A percentile compares a stretch with the other conserved stretches of the same genome.
These are phyloP conservation scores for Cyberlindnera xylosilytica DNA, from an alignment of 805 yeast species.

Conservation along the genomic window DNA sequence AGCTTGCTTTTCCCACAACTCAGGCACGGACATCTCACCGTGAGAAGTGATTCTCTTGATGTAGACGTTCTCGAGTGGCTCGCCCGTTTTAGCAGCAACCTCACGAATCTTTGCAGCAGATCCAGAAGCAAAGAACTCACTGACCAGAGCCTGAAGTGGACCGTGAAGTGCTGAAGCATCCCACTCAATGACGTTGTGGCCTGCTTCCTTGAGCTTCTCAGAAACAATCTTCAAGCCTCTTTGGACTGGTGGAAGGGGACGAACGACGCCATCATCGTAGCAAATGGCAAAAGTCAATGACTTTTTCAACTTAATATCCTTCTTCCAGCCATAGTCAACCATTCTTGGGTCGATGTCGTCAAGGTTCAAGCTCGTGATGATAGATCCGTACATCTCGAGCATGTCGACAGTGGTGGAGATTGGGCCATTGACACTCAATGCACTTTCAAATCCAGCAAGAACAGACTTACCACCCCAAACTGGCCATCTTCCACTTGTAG, in stretches of 20 bases:
- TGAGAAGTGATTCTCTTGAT: conserved; percentile 46
- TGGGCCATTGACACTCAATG: conserved; percentile 45
- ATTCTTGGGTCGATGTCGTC: conserved; percentile 40
- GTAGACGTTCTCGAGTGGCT: conserved; percentile 41
- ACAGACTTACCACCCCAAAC: conserved; percentile 15
- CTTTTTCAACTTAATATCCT: conserved; percentile 28
- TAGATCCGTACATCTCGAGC: conserved; percentile 31
- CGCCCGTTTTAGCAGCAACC: conserved; percentile 37
- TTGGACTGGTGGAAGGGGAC: conserved; percentile 47
- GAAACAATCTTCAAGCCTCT: conserved; percentile 39
- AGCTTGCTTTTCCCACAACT: conserved; percentile 40
- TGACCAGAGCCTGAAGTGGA: conserved; percentile 31
- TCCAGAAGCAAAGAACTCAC: conserved; percentile 32
- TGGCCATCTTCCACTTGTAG: conserved; percentile 43
- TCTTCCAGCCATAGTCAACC: conserved; percentile 40
- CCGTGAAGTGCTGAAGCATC: conserved; percentile 37
- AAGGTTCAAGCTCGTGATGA: conserved; percentile 32
- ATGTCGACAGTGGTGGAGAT: conserved; percentile 35
- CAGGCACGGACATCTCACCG: conserved; percentile 44
- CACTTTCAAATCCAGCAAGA: conserved; percentile 26
- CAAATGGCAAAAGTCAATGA: conserved; percentile 40
- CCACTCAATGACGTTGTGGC: conserved; percentile 50
- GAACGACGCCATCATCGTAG: conserved; percentile 39
- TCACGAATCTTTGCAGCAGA: conserved; percentile 37
- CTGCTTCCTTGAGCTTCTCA: conserved; percentile 34